Base-by-base conservation (phyloP, 345 rosid species). In the Gossypium rotundifolium region DNA sequence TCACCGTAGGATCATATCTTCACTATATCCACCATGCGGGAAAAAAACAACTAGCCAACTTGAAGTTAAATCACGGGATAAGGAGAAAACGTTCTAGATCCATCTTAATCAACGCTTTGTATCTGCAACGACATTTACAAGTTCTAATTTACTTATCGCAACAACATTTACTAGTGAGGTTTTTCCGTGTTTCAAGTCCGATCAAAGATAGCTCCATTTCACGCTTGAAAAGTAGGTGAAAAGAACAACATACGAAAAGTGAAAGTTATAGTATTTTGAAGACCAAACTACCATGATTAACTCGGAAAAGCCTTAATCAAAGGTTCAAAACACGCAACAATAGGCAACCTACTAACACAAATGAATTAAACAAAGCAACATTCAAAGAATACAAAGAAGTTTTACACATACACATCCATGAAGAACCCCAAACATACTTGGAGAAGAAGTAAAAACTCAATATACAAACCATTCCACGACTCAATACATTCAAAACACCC, bases 181-280 rank as follows among this genome's bases (percentile, higher is more conserved):
- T 65, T 89, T 87, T 52, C 93, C 93, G 93, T 89, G 83, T 89
- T 87, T 89, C 90, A 78, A 87, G 90, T 64, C 93, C 93, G 68
- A 89, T 88, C 61, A 89, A 79, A 62, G 90, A 87, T 46, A 89
- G 78, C 81, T 89, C 93, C 93, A 89, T 85, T 72, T 87, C 89
- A 68, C 85, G 93, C 85, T 85, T 89, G 77, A 87, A 87, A 70
- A 89, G 87, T 48, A 85, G 88, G 74, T 89, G 86, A 81, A 84
- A 49, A 68, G 25, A 62, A 78, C 55, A 55, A 71, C 70, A 81
- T 63, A 73, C 2, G n/a, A 73, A 68, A 46, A 73, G 46, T 74
- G 46, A 74, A 20, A 27, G 27, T 20, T 22, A 40, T 61, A 14
- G 38, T 3, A 57, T 23, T 14, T 7, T 42, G 27, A 67, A 45